Conservation (phyloP, 2,329 filamentous ascomycete species). For the Trichoderma cornu-damae region DNA sequence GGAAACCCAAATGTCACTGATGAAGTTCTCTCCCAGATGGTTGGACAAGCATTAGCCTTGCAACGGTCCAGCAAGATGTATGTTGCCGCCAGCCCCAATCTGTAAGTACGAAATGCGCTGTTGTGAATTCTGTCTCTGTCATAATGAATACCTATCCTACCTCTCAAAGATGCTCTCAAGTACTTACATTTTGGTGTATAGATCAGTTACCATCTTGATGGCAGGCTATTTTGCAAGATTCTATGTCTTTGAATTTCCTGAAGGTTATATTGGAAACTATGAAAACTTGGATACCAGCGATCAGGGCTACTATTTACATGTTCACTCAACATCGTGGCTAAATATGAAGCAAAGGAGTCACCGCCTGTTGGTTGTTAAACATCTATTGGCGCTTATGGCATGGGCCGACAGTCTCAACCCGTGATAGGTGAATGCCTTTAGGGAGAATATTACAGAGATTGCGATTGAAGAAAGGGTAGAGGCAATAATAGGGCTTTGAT, state of each 20-base stretch:
- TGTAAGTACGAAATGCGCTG: neutral
- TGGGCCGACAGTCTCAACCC: neutral
- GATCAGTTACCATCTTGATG: no score
- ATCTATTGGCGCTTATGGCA: neutral
- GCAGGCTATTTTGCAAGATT: no score
- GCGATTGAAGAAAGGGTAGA: no score
- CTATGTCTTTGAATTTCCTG: neutral
- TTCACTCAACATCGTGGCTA: neutral
- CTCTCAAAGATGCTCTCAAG: neutral
- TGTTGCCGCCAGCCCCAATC: neutral
- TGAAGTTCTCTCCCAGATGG: neutral
- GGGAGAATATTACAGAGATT: no score
- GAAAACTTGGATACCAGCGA: neutral
- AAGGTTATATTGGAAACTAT: neutral
- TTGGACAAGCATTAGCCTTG: conserved; percentile 1
- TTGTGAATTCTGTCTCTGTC: no score
- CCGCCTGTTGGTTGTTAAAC: neutral
- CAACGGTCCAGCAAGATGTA: neutral
- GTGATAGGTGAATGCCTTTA: no score
- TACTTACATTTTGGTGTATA: neutral
- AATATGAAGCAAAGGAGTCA: neutral
- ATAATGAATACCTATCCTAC: neutral
- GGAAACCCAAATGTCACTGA: neutral
- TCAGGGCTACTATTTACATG: neutral
- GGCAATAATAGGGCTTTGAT: no score